Evolutionary conservation across 805 yeast genomes (phyloP).

Genomic region (Starmerella apis): DNA sequence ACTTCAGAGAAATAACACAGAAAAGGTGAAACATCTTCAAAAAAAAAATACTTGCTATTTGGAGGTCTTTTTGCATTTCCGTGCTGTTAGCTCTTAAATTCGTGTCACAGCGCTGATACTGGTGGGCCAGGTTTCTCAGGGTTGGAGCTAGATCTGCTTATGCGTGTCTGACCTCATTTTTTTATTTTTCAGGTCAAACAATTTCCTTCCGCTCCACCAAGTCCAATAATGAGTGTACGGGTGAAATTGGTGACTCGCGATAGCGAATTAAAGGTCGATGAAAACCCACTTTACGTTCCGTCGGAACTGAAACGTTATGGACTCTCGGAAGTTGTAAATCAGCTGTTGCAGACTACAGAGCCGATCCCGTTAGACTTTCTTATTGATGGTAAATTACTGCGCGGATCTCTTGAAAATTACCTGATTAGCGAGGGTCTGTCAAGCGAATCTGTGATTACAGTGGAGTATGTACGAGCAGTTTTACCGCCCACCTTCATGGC

Average conservation of each 20-base stretch:
- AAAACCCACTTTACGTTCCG: conserved; percentile 81
- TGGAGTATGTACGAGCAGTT: conserved; percentile 86
- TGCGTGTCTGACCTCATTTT: conserved; percentile 5
- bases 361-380: conserved; percentile 89
- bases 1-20: too few species aligned
- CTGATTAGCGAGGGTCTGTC: conserved; percentile 67
- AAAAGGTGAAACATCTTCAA: too few species aligned
- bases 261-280: conserved; percentile 57
- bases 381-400: conserved; percentile 70
- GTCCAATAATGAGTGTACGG: conserved; percentile 24
- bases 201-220: neutral
- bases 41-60: too few species aligned
- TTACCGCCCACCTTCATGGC: conserved; percentile 90
- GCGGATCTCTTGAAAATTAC: conserved; percentile 71
- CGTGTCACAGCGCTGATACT: too few species aligned
- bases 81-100: too few species aligned
- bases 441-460: conserved; percentile 61
- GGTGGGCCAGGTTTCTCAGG: neutral
- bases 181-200: neutral
- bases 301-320: conserved; percentile 79
- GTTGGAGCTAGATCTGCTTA: neutral
- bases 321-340: conserved; percentile 89
- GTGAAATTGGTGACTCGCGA: conserved; percentile 74
- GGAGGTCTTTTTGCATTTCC: neutral
- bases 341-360: conserved; percentile 48